Evolutionary conservation across 768 basidiomycete genomes (phyloP), one percentile per base, ranked within the genome.

Genomic region (Termitomyces sp.): DNA sequence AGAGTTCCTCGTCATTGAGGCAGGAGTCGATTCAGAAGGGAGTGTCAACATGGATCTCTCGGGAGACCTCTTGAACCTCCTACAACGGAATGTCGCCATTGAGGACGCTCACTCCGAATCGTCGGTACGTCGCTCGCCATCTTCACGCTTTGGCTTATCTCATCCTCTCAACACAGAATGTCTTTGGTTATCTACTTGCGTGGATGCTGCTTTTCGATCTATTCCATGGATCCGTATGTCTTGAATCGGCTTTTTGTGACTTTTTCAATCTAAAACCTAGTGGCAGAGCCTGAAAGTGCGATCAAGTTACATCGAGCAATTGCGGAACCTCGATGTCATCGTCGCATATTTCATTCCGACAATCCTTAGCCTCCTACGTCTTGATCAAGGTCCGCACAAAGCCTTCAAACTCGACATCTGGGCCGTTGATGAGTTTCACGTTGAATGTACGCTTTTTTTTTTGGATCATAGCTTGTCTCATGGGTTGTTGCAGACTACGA

Each of bases 161-260:
- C 28, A 54, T 45, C 33, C 15, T 50, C 60, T 60, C 35, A 33
- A 50, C 64, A 73, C 50, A 80, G 79, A 79, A 76, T 53, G 69
- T 83, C 2, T 86, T 91, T 63, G 86, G 88, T 4, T 84, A 85
- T 63, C 75, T 97, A n/a, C 81, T 97, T 9, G 84, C 82, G 2
- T 97, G 94, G 95, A 91, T 96, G 88, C 75, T 93, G n/a, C 70
- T 88, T 1, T 89, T 97, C 63, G 92, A 95, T 68, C 77, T 90
- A 20, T 97, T 97, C 73, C 77, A 78, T 28, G 87, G 92, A 71
- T 90, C 93, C 9, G 95, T 96, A 71, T 64, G 92, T 45, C n/a
- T 57, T 40, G 3, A 24, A 12, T 49, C 28, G 28, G 4, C 8
- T 44, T 3, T 45, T 57, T 6, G 24, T 22, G 3, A 12, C 20